Base-by-base conservation (phyloP, 106 monocot species). In the Alisma plantagoaquatica region DNA sequence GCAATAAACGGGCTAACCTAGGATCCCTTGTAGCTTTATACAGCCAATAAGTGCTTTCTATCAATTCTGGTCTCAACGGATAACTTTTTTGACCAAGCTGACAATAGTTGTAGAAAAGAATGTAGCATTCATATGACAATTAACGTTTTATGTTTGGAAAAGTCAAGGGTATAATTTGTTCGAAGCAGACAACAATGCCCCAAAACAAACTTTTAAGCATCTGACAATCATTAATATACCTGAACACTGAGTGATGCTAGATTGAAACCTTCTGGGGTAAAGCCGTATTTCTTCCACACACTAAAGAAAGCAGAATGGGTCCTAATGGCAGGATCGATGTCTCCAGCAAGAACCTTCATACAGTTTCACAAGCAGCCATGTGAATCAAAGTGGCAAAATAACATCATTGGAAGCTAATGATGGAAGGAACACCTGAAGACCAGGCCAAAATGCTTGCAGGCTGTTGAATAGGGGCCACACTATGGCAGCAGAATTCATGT, bases 281-380 rank as follows among this genome's bases (percentile, higher is more conserved):
- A 96, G 1, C 94, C 94, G 69, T 96, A 96, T 63, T 65, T 96
- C 60, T 81, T 88, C 94, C 94, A 96, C 12, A 96, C 94, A 53
- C 89, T 89, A 62, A 89, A 84, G 84, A 96, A 96, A 38, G 94
- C 94, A 78, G 88, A 80, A 69, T 96, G 94, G 9, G 94, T 96
- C 14, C 77, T 71, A 57, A 89, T 69, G 48, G 94, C 94, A 69
- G 88, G 94, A 69, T 75, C 81, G 71, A 96, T 63, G 57, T 96
- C 94, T 51, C 94, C 94, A 70, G 88, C 88, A 71, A 96, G 79
- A 75, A 96, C 94, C 94, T 96, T 83, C 20, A 50, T 79, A 66
- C 55, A 38, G n/a, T n/a, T n/a, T n/a, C n/a, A n/a, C n/a, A n/a
- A n/a, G n/a, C n/a, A n/a, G n/a, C n/a, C n/a, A n/a, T n/a, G n/a